phyloP scores from a whole-genome alignment of 192 early-diverging fungal species.

The Gaertneriomyces semiglobifer region DNA sequence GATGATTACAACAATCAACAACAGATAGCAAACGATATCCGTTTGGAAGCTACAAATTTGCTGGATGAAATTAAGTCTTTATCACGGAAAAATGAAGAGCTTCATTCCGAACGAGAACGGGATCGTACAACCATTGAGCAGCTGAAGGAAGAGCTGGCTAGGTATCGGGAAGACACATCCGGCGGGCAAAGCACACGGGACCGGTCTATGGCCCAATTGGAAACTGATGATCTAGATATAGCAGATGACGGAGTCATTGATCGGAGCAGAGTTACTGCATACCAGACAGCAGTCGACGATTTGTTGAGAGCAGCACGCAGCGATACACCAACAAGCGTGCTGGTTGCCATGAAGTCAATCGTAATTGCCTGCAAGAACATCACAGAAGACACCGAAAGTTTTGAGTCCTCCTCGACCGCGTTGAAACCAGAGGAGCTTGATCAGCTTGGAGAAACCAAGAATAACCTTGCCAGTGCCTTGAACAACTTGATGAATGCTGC shows the following conservation, averaged over 20 bases:
- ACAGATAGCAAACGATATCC: constrained; percentile 68
- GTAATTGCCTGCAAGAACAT: constrained; percentile 80
- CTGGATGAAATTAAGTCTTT: constrained; percentile 66
- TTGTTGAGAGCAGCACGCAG: constrained; percentile 73
- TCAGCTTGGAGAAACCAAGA: constrained; percentile 52
- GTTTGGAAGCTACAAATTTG: constrained; percentile 65
- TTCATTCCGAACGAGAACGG: constrained; percentile 48
- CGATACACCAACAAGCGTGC: constrained; percentile 65
- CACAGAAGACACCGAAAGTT: constrained; percentile 74
- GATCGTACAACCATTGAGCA: constrained; percentile 46
- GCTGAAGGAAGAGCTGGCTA: constrained; percentile 28
- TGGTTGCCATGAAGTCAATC: constrained; percentile 81
- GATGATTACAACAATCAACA: constrained; percentile 73
- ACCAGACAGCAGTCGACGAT: constrained; percentile 80
- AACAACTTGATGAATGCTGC: constrained; percentile 69
- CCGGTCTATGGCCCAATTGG: not conserved
- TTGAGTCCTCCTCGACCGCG: constrained; percentile 38
- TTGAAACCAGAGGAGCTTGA: constrained; percentile 51
- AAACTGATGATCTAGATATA: not conserved
- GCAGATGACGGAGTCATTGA: constrained; percentile 66
- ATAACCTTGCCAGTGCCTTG: constrained; percentile 60
- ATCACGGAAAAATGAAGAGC: constrained; percentile 60
- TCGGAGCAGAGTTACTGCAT: constrained; percentile 63
- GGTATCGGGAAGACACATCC: not conserved
- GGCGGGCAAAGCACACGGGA: not conserved